A percentile compares a stretch with the other conserved stretches of the same genome.
These are phyloP conservation scores for Kwoniella sp. DNA, from an alignment of 768 basidiomycete genomes.

Conservation along the genomic window DNA sequence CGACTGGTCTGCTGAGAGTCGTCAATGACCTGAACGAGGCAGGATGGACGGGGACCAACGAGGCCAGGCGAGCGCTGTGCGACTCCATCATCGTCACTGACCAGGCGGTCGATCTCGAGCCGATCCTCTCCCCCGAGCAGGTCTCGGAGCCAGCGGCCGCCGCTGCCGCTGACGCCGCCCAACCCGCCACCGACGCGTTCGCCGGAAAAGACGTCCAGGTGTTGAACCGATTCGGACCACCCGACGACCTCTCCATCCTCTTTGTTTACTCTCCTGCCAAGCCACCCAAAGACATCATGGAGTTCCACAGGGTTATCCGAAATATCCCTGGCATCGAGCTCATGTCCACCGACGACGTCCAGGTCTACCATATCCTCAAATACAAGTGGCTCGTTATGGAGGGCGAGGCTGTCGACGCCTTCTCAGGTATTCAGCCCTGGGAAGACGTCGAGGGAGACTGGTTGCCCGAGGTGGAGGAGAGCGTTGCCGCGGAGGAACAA, in stretches of 20 bases:
- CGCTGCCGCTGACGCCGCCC: constrained; percentile 39
- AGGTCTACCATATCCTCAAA: constrained; percentile 78
- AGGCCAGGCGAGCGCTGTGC: constrained; percentile 65
- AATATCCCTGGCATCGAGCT: constrained; percentile 71
- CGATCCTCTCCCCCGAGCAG: not conserved
- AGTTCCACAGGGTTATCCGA: constrained; percentile 59
- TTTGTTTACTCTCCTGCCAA: constrained; percentile 36
- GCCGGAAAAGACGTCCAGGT: constrained; percentile 6
- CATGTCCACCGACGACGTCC: constrained; percentile 56
- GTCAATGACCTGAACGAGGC: constrained; percentile 53
- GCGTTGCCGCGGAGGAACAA: not conserved
- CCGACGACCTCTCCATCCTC: constrained; percentile 38
- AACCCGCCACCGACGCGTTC: not conserved
- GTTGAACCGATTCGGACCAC: constrained; percentile 28
- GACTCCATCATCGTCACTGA: constrained; percentile 38
- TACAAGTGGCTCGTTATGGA: constrained; percentile 81
- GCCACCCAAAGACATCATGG: constrained; percentile 9
- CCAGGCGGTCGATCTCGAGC: not conserved
- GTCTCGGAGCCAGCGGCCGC: constrained; percentile 54
- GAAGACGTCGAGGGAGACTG: constrained; percentile 2
- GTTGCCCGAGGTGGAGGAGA: constrained; percentile 5
- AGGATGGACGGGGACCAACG: constrained; percentile 48
- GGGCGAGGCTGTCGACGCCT: constrained; percentile 67
- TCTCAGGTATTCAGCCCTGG: constrained; percentile 6
- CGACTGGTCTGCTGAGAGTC: constrained; percentile 68